phyloP scores from a whole-genome alignment of 768 basidiomycete species.

The Agaricus bisporus region DNA sequence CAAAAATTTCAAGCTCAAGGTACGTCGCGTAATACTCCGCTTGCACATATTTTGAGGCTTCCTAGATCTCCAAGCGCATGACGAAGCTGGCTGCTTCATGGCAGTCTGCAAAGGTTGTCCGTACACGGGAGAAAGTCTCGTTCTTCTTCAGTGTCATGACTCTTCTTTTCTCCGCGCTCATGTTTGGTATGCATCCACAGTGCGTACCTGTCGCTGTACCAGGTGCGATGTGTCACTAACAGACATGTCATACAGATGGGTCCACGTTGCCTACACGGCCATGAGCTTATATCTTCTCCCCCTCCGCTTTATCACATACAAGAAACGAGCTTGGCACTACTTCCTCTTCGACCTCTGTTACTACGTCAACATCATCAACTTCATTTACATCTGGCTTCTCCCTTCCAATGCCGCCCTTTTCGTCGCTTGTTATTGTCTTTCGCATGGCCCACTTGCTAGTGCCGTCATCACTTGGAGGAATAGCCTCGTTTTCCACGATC shows the following conservation, averaged over 20 bases:
- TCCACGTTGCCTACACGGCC: constrained; percentile 81
- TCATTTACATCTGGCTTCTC: constrained; percentile 88
- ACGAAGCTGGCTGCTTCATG: constrained; percentile 74
- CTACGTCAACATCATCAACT: constrained; percentile 86
- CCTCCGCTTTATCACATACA: constrained; percentile 79
- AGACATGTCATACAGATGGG: constrained; percentile 51
- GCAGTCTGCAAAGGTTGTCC: constrained; percentile 87
- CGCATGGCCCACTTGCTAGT: constrained; percentile 85
- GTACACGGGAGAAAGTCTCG: constrained; percentile 77
- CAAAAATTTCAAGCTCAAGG: constrained; percentile 83
- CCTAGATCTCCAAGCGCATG: constrained; percentile 75
- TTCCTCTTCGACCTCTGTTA: constrained; percentile 93
- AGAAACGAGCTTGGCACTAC: constrained; percentile 91
- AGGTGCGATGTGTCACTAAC: neutral
- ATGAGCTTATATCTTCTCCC: constrained; percentile 79
- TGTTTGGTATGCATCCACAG: constrained; percentile 87
- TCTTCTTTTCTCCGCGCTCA: constrained; percentile 73
- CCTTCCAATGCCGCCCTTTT: constrained; percentile 76
- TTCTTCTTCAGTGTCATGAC: constrained; percentile 96
- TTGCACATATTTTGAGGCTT: neutral
- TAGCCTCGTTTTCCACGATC: constrained; percentile 95
- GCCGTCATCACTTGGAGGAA: constrained; percentile 99
- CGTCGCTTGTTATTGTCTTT: constrained; percentile 88
- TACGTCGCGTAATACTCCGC: constrained; percentile 23
- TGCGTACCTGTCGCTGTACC: constrained; percentile 32